Evolutionary conservation across 768 basidiomycete species (phyloP), one percentile per base, ranked within the genome.

Genomic region (Russula brevipes): DNA sequence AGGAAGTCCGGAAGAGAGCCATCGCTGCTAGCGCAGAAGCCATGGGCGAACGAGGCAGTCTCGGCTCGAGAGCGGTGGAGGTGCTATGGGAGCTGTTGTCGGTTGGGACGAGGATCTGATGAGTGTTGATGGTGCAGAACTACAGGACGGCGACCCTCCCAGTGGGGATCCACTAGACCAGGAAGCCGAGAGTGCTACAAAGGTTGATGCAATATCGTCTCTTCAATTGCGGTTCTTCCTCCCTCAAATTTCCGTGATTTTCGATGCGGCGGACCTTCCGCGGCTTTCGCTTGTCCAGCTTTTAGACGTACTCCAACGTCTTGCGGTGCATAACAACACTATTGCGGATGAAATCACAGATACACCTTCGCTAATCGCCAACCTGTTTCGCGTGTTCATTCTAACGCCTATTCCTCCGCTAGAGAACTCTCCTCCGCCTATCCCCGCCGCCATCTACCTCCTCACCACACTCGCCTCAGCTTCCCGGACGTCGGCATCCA

Each of bases 61-160:
- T 90, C 10, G 88, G 87, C 7, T 81, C 80, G 4, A 79, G 78
- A 11, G 89, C 88, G 0, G 78, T 90, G 8, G 87, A 90, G 61
- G 79, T 89, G 4, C 73, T 88, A 24, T 91, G 89, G 88, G 82
- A 84, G 86, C 85, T 57, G 71, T 89, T 31, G 88, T 87, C 1
- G 80, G 77, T n/a, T 89, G 87, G 86, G 79, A 86, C 62, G 65
- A 68, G 12, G 73, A 77, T 16, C 68, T 71, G 16, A 57, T 62
- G 30, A 68, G 65, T 3, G 17, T 75, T 9, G 77, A 76, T 24
- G 81, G 79, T 3, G 76, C 85, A 7, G 87, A 89, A 67, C 66
- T 85, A 30, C 66, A 70, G 50, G 66, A 59, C 19, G 44, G 57
- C 17, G 44, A 33, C 7, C 39, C 63, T 66, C 53, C 73, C 57